Conservation (phyloP, 1,284 basidiomycete genomes). For the Austropuccinia psidii region DNA sequence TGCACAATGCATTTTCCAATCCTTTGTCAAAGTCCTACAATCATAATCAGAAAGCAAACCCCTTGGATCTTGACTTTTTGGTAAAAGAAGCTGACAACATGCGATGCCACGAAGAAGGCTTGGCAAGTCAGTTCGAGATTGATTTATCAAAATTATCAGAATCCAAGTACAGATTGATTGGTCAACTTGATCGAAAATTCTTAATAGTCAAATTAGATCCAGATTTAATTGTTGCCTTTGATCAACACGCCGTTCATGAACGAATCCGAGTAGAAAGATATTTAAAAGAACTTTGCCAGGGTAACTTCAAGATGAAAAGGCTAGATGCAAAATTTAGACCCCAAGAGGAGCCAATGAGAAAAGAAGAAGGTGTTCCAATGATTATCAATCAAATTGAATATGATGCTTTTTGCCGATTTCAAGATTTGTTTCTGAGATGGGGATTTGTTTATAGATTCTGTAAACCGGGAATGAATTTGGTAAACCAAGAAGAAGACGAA, state of each 20-base stretch:
- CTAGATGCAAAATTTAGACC: conserved; percentile 44
- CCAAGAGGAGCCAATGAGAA: conserved; percentile 46
- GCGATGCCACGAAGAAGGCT: not conserved
- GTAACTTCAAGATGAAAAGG: conserved; percentile 47
- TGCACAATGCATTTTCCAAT: too few relatives aligned
- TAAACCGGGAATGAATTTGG: too few relatives aligned
- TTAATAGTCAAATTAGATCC: conserved; percentile 52
- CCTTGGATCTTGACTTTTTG: too few relatives aligned
- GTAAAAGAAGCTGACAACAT: not conserved
- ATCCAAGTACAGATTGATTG: conserved; percentile 52
- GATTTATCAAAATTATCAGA: not conserved
- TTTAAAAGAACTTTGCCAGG: conserved; percentile 60
- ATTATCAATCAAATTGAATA: conserved; percentile 59
- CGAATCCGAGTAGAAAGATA: conserved; percentile 78
- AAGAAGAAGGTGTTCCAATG: conserved; percentile 49
- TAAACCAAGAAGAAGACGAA: not conserved
- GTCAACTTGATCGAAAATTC: conserved; percentile 82
- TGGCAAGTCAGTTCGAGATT: not conserved
- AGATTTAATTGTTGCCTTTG: conserved; percentile 62
- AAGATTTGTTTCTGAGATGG: not conserved
- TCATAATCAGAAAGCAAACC: too few relatives aligned
- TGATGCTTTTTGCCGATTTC: conserved; percentile 48
- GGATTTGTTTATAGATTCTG: conserved; percentile 29
- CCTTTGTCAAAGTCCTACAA: too few relatives aligned
- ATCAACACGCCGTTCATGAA: conserved; percentile 95